These are phyloP conservation scores for Rhexocercosporidium sp. DNA, from an alignment of 2,329 filamentous ascomycete genomes.

Conservation along the genomic window DNA sequence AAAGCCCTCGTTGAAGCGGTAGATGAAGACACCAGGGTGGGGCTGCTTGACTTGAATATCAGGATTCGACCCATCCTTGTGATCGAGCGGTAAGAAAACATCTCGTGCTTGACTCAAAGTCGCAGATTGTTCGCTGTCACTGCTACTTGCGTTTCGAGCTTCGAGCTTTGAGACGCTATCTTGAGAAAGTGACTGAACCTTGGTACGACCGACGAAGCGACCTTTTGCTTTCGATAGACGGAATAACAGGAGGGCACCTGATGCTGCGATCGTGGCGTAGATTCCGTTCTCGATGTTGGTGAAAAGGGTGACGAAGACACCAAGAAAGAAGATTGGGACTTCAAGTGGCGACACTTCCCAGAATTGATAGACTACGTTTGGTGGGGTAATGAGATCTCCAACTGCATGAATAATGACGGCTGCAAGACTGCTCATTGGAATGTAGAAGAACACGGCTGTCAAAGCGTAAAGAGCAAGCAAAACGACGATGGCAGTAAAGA, in stretches of 20 bases:
- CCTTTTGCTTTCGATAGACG: conserved; percentile 84
- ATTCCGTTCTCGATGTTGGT: conserved; percentile 89
- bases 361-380: conserved; percentile 92
- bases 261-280: conserved; percentile 82
- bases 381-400: conserved; percentile 87
- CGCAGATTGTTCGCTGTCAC: conserved; percentile 52
- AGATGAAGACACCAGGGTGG: conserved; percentile 93
- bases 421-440: conserved; percentile 78
- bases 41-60: conserved; percentile 77
- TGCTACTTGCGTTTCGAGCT: conserved; percentile 3
- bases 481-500: conserved; percentile 86
- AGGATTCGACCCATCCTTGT: conserved; percentile 88
- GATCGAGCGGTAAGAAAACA: conserved; percentile 85
- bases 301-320: conserved; percentile 90
- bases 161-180: conserved; percentile 1
- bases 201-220: conserved; percentile 81
- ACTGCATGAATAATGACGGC: conserved; percentile 97
- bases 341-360: conserved; percentile 93
- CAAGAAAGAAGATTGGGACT: conserved; percentile 89
- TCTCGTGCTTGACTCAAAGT: conserved; percentile 62
- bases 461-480: conserved; percentile 89
- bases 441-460: conserved; percentile 90
- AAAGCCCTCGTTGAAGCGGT: conserved; percentile 92
- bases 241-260: conserved; percentile 79
- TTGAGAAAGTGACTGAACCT: conserved; percentile 76